These are phyloP conservation scores for Wickerhamiella galacta DNA, from an alignment of 805 yeast species.

Conservation along the genomic window DNA sequence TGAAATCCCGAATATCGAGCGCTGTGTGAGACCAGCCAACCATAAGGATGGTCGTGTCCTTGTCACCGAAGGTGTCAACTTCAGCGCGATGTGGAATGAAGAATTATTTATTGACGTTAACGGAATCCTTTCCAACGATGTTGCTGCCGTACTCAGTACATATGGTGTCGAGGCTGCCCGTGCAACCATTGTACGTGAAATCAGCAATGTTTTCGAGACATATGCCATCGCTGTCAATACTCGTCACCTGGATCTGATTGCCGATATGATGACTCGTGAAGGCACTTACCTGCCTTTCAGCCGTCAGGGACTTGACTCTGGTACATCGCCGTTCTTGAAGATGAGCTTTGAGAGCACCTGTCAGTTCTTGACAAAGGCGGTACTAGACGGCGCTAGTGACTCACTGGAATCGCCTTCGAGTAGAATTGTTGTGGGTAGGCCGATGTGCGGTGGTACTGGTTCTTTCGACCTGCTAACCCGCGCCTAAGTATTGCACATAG, in stretches of 20 bases:
- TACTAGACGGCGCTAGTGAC: constrained; percentile 79
- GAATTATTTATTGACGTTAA: constrained; percentile 84
- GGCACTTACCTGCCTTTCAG: constrained; percentile 93
- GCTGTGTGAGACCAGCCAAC: constrained; percentile 72
- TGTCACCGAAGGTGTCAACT: constrained; percentile 96
- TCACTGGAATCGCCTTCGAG: constrained; percentile 84
- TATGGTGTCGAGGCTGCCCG: constrained; percentile 99
- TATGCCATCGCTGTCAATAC: constrained; percentile 86
- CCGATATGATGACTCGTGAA: constrained; percentile 98
- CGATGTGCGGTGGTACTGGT: constrained; percentile 90
- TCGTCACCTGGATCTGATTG: constrained; percentile 92
- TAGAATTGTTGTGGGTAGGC: constrained; percentile 78
- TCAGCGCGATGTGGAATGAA: constrained; percentile 96
- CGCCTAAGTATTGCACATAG: neutral
- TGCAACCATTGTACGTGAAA: constrained; percentile 90
- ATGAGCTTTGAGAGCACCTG: constrained; percentile 99
- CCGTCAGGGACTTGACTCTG: constrained; percentile 94
- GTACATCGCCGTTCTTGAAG: constrained; percentile 92
- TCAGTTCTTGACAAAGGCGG: constrained; percentile 92
- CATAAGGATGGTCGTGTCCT: constrained; percentile 58
- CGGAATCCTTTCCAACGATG: constrained; percentile 80
- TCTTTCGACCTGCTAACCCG: constrained; percentile 53
- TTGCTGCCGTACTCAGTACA: constrained; percentile 71
- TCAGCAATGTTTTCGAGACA: constrained; percentile 86
- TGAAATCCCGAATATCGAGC: constrained; percentile 78